Percentiles rank a stretch among this genome's conserved stretches.
phyloP scores from a whole-genome alignment of 495 filamentous ascomycete species.

The Beverwykella pulmonaria region DNA sequence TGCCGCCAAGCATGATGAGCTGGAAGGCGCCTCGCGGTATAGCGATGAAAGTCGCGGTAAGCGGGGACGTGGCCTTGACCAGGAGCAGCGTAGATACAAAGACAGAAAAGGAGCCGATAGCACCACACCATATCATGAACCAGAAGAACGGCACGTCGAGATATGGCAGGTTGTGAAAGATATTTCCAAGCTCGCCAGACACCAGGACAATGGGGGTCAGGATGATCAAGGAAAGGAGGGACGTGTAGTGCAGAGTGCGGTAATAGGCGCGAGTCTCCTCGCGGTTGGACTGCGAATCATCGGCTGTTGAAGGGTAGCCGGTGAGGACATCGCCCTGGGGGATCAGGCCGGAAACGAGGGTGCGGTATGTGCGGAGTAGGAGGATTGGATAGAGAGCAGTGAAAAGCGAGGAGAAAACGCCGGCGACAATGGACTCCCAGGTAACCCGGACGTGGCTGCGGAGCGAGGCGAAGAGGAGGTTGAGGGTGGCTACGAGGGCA shows the following conservation, averaged over 20 bases:
- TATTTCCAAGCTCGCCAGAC: slow-evolving; percentile 51
- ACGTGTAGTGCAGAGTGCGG: slow-evolving; percentile 55
- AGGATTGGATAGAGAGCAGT: slow-evolving; percentile 55
- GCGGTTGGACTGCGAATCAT: slow-evolving; percentile 34
- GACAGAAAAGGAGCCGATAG: slow-evolving; percentile 46
- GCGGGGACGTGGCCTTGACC: slow-evolving; percentile 49
- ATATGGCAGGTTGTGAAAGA: slow-evolving; percentile 55
- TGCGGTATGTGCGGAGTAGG: slow-evolving; percentile 52
- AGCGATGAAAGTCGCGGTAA: slow-evolving; percentile 49
- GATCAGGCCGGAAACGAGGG: slow-evolving; percentile 40
- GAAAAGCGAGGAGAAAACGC: slow-evolving; percentile 56
- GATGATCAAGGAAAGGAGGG: slow-evolving; percentile 51
- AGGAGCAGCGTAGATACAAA: slow-evolving; percentile 49
- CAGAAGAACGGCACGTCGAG: slow-evolving; percentile 56
- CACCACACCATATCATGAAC: slow-evolving; percentile 48
- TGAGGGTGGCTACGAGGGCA: slow-evolving; percentile 54
- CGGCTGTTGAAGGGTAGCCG: slow-evolving; percentile 25
- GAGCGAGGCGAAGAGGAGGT: slow-evolving; percentile 51
- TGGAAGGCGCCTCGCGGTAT: slow-evolving; percentile 48
- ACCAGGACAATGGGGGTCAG: slow-evolving; percentile 53
- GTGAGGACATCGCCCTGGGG: slow-evolving; percentile 37
- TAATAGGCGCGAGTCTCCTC: slow-evolving; percentile 53
- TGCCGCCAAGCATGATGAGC: slow-evolving; percentile 47
- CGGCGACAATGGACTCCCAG: slow-evolving; percentile 55
- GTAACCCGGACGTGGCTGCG: slow-evolving; percentile 49